phyloP scores from a whole-genome alignment of 2,329 filamentous ascomycete genomes.

The Metarhizium guizhouense region DNA sequence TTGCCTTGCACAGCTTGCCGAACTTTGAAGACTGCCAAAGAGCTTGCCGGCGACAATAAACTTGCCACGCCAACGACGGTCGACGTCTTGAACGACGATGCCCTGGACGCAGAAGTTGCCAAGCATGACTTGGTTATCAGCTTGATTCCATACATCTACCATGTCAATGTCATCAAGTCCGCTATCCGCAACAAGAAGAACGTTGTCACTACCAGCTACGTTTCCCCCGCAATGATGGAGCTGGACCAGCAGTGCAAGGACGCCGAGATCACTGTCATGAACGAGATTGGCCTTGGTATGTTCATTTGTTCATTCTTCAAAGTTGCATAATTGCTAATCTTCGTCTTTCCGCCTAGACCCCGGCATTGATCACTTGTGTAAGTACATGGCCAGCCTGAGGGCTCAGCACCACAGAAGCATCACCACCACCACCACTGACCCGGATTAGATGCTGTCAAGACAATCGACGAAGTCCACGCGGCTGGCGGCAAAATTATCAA shows the following conservation, averaged over 20 bases:
- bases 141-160: slow-evolving; percentile 87
- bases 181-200: slow-evolving; percentile 92
- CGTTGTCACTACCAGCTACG: slow-evolving; percentile 91
- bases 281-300: slow-evolving; percentile 69
- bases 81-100: slow-evolving; percentile 68
- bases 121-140: slow-evolving; percentile 73
- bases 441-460: slow-evolving; percentile 68
- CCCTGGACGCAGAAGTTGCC: slow-evolving; percentile 71
- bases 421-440: background rate
- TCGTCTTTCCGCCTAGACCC: slow-evolving; percentile 42
- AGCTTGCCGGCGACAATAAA: slow-evolving; percentile 62
- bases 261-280: slow-evolving; percentile 94
- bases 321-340: background rate
- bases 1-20: slow-evolving; percentile 55
- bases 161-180: slow-evolving; percentile 82
- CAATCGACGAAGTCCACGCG: slow-evolving; percentile 79
- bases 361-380: slow-evolving; percentile 59
- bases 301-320: background rate
- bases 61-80: slow-evolving; percentile 70
- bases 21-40: slow-evolving; percentile 68
- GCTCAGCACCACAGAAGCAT: background rate
- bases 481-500: slow-evolving; percentile 75
- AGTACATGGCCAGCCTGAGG: background rate
- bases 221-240: slow-evolving; percentile 86
- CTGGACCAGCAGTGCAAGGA: slow-evolving; percentile 76